A percentile compares a stretch with the other conserved stretches of the same genome.
phyloP scores from a whole-genome alignment of 225 moss, liverwort and hornwort species.

The Marchantia paleacea region DNA sequence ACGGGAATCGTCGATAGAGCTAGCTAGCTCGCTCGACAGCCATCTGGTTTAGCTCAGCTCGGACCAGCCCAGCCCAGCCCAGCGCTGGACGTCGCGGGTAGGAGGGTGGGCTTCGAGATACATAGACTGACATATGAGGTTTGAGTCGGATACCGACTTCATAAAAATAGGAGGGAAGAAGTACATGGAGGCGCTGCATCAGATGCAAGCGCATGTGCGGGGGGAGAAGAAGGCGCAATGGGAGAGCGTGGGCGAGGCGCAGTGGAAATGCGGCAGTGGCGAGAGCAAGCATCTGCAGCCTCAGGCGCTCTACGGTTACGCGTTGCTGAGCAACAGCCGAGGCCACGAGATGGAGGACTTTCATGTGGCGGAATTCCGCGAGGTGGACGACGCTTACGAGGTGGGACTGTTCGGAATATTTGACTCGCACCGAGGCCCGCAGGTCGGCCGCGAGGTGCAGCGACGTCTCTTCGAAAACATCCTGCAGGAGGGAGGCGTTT shows the following conservation, averaged over 20 bases:
- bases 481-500: slow-evolving; percentile 52
- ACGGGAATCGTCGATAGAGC: background rate
- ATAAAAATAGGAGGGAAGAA: background rate
- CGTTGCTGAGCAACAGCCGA: slow-evolving; percentile 51
- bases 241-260: slow-evolving; percentile 18
- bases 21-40: background rate
- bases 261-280: slow-evolving; percentile 42
- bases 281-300: slow-evolving; percentile 64
- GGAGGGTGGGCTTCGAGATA: background rate
- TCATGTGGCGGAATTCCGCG: slow-evolving; percentile 64
- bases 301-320: slow-evolving; percentile 66
- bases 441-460: slow-evolving; percentile 55
- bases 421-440: slow-evolving; percentile 61
- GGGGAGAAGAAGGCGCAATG: slow-evolving; percentile 21
- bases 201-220: slow-evolving; percentile 37
- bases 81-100: background rate
- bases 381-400: slow-evolving; percentile 54
- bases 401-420: slow-evolving; percentile 77
- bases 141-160: background rate
- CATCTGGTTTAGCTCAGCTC: too few species aligned
- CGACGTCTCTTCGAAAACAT: slow-evolving; percentile 64
- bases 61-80: too few species aligned
- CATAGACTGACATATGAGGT: background rate
- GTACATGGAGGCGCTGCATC: slow-evolving; percentile 35
- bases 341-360: slow-evolving; percentile 75